Conservation (phyloP, 257 asterid genomes). For the Ajuga chamaepitys region DNA sequence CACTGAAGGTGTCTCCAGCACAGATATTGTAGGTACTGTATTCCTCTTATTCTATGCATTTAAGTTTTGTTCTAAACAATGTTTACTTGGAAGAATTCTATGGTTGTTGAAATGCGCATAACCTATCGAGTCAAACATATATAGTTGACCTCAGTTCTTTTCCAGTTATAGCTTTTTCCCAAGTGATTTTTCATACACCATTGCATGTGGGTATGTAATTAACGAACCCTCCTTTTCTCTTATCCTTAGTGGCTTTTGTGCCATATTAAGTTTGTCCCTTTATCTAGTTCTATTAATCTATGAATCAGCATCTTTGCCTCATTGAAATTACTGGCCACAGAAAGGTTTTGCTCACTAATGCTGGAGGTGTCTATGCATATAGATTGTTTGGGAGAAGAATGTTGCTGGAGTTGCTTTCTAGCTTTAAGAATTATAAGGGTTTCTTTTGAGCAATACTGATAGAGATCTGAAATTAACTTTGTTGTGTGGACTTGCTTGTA, state of each 20-base stretch:
- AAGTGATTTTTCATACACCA: neutral
- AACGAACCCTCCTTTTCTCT: neutral
- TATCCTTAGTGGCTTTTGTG: neutral
- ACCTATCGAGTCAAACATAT: neutral
- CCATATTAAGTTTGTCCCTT: neutral
- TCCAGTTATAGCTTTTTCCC: neutral
- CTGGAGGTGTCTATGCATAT: neutral
- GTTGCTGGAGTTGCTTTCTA: too few species aligned
- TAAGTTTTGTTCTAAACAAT: neutral
- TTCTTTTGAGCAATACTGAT: too few species aligned
- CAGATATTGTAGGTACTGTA: conserved; percentile 91
- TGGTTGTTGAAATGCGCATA: neutral
- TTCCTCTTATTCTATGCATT: conserved; percentile 22
- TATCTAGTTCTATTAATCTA: neutral
- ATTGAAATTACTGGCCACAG: neutral
- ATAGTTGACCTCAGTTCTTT: neutral
- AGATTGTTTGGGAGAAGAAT: too few species aligned
- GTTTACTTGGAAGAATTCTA: neutral
- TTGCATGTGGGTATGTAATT: neutral
- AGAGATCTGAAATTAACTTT: too few species aligned
- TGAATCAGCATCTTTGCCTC: neutral
- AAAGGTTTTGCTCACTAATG: neutral
- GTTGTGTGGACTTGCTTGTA: too few species aligned
- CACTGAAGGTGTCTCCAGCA: conserved; percentile 98
- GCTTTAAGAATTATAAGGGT: too few species aligned